Base-by-base conservation (phyloP, 805 yeast genomes). In the Saturnispora galanensis region DNA sequence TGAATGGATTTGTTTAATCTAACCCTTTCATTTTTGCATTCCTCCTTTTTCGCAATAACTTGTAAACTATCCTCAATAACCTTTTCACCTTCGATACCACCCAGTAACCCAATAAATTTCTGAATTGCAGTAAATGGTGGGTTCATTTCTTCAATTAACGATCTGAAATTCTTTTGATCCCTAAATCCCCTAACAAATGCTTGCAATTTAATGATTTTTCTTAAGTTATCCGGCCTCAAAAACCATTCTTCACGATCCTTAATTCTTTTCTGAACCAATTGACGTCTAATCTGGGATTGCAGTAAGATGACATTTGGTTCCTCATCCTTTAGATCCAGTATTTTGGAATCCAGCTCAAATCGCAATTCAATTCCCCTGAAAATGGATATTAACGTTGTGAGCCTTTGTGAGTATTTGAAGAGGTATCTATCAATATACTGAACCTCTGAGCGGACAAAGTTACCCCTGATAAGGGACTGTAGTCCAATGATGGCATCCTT, bases 71-170 rank as follows among this genome's bases (percentile, higher is more conserved):
- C 42, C 28, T 34, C 33, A 17, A 34, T 34, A 16, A 45, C 37
- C 12, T 41, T 80, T 55, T 86, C 95, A 11, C 71, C 68, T 16
- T 52, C 59, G 48, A 83, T 81, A 42, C 79, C 84, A 21, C 72
- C 70, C 38, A 93, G 63, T 35, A 93, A 63, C 52, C 77, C 76
- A 3, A 89, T 84, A 62, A 88, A 93, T 46, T 77, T 79, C 53
- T 79, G 74, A 18, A 93, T 80, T 0, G 86, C 84, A 30, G 79
- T 65, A 40, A 93, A 63, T 0, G 94, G 84, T 0, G 97, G 97
- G 54, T 84, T 81, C 33, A 72, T 74, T 59, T 75, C 78, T 9
- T 75, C 72, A 40, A 85, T 75, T 46, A 93, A 66, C 2, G 84
- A 75, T 47, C 73, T 74, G 62, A 86, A 93, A 1, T 95, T 93